Base-by-base conservation (phyloP, 1,284 basidiomycete species). In the Mycosarcoma mackinlayi region DNA sequence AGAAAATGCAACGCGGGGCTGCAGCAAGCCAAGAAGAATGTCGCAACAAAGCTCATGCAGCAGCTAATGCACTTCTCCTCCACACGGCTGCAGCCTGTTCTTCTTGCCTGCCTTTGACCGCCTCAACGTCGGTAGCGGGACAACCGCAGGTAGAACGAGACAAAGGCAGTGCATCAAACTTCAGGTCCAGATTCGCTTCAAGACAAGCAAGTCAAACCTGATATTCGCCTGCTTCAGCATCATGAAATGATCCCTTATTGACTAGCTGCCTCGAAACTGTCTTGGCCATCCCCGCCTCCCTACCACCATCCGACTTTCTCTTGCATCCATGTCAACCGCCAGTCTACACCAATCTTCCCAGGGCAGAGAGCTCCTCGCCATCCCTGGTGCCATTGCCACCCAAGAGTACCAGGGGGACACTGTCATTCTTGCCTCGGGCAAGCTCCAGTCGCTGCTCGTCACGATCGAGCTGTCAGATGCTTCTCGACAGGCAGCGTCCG, bases 391-490 rank as follows among this genome's bases (percentile, higher is more conserved):
- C 35, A 39, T 59, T 10, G 72, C 63, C 28, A 63, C 72, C 1
- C 73, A 75, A 24, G 57, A 62, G n/a, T 75, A 75, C 35, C 47
- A 63, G 13, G 59, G 70, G 18, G 70, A 75, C 30, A 66, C 56
- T 4, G 61, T 75, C 21, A 44, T 56, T 23, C 55, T 75, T 11
- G 69, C 53, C 38, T 47, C 53, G 5, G 73, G 70, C 23, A 55
- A 56, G 28, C 64, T 72, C 3, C 55, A 67, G 31, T 51, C 48
- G 1, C 59, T 73, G 7, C 66, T 73, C 8, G 73, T 75, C 37
- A 62, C 62, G 56, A 69, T 74, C 39, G 64, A 67, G 41, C 52
- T 72, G 13, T 27, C 58, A 10, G 49, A 65, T 19, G 40, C 56
- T 38, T 42, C 57, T 16, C 40, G 41, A 3, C 51, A 39, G 24